Evolutionary conservation across 2,329 filamentous ascomycete species (phyloP).

Genomic region (Cytospora piceae): DNA sequence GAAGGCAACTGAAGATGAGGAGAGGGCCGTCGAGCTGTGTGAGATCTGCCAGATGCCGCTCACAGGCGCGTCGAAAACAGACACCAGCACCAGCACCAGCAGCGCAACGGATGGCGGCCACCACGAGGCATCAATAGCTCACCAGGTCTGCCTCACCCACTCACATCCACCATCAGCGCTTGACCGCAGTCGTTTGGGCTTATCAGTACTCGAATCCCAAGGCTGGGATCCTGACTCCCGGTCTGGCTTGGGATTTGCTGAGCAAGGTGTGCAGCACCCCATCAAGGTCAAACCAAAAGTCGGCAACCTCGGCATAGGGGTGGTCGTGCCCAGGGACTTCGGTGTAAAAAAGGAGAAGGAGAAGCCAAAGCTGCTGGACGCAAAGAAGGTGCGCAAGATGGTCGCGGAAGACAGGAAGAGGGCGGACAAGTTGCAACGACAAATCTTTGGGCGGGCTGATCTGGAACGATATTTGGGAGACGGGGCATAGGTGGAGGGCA

Average conservation of each 20-base stretch:
- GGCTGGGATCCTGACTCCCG: slow-evolving; percentile 78
- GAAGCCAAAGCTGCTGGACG: slow-evolving; percentile 61
- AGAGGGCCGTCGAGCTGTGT: slow-evolving; percentile 44
- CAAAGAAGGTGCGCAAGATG: slow-evolving; percentile 69
- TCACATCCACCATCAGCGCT: slow-evolving; percentile 74
- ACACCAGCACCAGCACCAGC: slow-evolving; percentile 25
- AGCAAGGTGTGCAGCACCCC: slow-evolving; percentile 75
- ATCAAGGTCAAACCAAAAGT: slow-evolving; percentile 74
- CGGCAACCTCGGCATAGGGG: slow-evolving; percentile 75
- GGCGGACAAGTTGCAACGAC: slow-evolving; percentile 65
- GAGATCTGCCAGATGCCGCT: slow-evolving; percentile 65
- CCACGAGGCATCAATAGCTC: slow-evolving; percentile 68
- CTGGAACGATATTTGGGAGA: slow-evolving; percentile 72
- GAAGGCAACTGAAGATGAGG: slow-evolving; percentile 31
- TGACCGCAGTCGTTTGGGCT: slow-evolving; percentile 70
- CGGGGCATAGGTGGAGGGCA: slow-evolving; percentile 25
- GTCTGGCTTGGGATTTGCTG: slow-evolving; percentile 69
- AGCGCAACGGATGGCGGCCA: slow-evolving; percentile 32
- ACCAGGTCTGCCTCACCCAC: slow-evolving; percentile 71
- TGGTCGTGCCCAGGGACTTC: slow-evolving; percentile 46
- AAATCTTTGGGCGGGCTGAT: slow-evolving; percentile 77
- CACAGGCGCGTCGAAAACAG: slow-evolving; percentile 29
- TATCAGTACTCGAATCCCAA: slow-evolving; percentile 66
- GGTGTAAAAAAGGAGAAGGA: slow-evolving; percentile 47
- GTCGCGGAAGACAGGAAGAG: slow-evolving; percentile 65